Base-by-base conservation (phyloP, 225 moss, liverwort and hornwort species). In the Polytrichum commune region DNA sequence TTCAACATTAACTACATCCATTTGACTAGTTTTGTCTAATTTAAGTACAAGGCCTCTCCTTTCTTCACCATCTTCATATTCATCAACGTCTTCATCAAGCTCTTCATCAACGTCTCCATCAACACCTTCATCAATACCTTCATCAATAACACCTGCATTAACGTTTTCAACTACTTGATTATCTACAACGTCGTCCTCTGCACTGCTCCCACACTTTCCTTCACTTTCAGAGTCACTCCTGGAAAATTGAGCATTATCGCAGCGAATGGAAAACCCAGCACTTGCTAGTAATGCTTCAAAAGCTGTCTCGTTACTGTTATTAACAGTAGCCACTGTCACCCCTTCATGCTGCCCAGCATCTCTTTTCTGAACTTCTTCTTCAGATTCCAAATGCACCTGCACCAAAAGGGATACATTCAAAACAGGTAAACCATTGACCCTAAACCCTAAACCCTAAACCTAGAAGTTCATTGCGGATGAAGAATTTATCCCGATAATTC, bases 211-310 rank as follows among this genome's bases (percentile, higher is more conserved):
- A 61, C 38, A 38, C 38, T 10, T 38, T 38, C 27, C 28, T 9
- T 62, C 60, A 20, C 27, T 63, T 53, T 74, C 68, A 70, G 75
- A 68, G 4, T 55, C 73, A 38, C 61, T 73, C 33, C 65, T 76
- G 5, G 57, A 18, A 71, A 82, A 77, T 32, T 69, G 35, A 6
- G 82, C 85, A 67, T 78, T 78, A 1, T 85, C 81, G 5, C 77
- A 65, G 27, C 76, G 75, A 55, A 82, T 75, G 72, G 82, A 77
- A 22, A 85, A 85, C 62, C 82, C 85, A 63, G 77, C 82, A 61
- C 74, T 82, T 67, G 78, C 87, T 69, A 85, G 46, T 66, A 88
- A 73, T 56, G 79, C 88, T 66, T 77, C 82, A 78, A 82, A 85
- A 65, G 82, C 75, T 53, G 24, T 70, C 67, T 84, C 85, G 58